phyloP scores from a whole-genome alignment of 805 yeast species.

The Starmerella khaoyaiensis region DNA sequence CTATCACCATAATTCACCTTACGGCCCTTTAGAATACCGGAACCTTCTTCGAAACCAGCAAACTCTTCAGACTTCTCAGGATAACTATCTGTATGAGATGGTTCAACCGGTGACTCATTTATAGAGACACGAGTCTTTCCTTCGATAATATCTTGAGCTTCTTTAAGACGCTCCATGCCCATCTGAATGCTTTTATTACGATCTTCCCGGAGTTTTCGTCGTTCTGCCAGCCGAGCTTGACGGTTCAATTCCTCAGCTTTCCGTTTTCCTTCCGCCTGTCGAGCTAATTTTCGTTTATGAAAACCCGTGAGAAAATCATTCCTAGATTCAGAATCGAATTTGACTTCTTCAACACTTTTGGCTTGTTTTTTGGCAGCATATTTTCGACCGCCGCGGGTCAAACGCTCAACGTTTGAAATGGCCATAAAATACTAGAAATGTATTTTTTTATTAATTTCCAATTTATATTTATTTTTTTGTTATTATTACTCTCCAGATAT shows the following conservation, averaged over 20 bases:
- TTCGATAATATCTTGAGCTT: slow-evolving; percentile 31
- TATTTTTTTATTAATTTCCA: too few species aligned
- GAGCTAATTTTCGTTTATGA: slow-evolving; percentile 79
- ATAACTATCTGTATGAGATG: slow-evolving; percentile 1
- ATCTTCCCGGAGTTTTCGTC: slow-evolving; percentile 59
- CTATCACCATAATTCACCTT: slow-evolving; percentile 34
- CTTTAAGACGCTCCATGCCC: slow-evolving; percentile 47
- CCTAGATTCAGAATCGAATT: slow-evolving; percentile 56
- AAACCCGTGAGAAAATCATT: slow-evolving; percentile 82
- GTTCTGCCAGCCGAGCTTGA: slow-evolving; percentile 57
- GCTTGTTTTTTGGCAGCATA: slow-evolving; percentile 56
- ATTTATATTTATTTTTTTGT: too few species aligned
- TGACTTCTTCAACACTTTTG: slow-evolving; percentile 63
- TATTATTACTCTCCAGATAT: too few species aligned
- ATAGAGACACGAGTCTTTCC: slow-evolving; percentile 23
- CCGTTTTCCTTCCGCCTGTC: slow-evolving; percentile 76
- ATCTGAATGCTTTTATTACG: slow-evolving; percentile 51
- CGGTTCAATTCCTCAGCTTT: slow-evolving; percentile 67
- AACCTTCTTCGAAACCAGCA: slow-evolving; percentile 33
- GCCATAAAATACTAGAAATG: too few species aligned
- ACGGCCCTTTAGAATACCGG: slow-evolving; percentile 35
- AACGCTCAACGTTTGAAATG: slow-evolving; percentile 59
- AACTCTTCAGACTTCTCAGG: slow-evolving; percentile 26
- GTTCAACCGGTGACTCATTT: slow-evolving; percentile 5
- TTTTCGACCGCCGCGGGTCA: slow-evolving; percentile 68